Conservation (phyloP, 495 filamentous ascomycete genomes). For the Neurospora hispaniola region DNA sequence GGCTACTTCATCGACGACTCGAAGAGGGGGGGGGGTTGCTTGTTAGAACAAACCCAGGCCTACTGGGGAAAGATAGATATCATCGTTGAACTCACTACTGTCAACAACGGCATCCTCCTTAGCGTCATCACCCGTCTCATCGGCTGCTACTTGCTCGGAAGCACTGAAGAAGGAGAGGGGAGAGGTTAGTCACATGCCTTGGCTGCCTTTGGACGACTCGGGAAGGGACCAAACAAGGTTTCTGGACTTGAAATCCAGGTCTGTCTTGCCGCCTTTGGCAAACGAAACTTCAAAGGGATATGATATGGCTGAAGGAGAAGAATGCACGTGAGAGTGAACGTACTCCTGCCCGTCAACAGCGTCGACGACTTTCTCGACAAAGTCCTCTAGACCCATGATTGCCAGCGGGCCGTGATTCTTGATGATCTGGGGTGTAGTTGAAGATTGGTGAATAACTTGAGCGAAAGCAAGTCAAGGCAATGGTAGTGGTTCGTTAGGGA, state of each 20-base stretch:
- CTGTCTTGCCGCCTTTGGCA: background rate
- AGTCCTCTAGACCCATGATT: conserved; percentile 6
- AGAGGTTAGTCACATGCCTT: background rate
- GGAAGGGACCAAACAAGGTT: background rate
- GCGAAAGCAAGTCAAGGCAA: background rate
- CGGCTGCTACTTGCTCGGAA: conserved; percentile 23
- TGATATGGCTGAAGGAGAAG: too few relatives aligned
- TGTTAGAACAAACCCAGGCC: background rate
- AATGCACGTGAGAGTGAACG: background rate
- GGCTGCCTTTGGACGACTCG: background rate
- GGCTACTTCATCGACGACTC: conserved; percentile 20
- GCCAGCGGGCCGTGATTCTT: background rate
- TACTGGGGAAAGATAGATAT: background rate
- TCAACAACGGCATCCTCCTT: conserved; percentile 23
- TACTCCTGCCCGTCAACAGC: conserved; percentile 17
- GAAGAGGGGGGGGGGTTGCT: background rate
- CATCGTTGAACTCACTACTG: conserved; percentile 9
- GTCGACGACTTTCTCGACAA: conserved; percentile 18
- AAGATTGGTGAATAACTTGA: background rate
- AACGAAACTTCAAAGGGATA: background rate
- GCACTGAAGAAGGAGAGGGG: conserved; percentile 3
- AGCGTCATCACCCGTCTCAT: conserved; percentile 16
- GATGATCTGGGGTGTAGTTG: background rate
- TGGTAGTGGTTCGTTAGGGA: background rate
- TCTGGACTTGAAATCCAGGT: background rate